phyloP scores from a whole-genome alignment of 2,329 filamentous ascomycete species.

The Blastomyces silverae region DNA sequence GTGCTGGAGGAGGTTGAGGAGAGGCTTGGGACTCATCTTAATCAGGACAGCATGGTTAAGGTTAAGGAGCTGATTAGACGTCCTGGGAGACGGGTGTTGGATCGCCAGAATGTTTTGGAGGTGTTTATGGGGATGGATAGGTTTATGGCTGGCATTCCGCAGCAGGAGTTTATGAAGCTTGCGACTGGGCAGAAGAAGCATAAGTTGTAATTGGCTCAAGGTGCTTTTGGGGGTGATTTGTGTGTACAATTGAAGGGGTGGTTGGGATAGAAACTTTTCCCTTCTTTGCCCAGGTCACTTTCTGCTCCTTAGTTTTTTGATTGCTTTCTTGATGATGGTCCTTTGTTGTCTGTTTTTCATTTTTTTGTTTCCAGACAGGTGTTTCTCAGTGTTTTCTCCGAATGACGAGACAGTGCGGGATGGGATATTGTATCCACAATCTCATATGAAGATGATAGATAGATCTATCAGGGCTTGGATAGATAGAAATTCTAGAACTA shows the following conservation, averaged over 20 bases:
- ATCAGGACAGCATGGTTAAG: slow-evolving; percentile 66
- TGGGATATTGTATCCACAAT: not conserved
- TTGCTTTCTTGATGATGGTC: not conserved
- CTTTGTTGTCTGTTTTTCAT: not conserved
- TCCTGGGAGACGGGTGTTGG: slow-evolving; percentile 64
- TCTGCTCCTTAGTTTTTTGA: not conserved
- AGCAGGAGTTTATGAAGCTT: slow-evolving; percentile 81
- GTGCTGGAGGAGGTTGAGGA: slow-evolving; percentile 78
- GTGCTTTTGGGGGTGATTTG: not conserved
- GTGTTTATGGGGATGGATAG: slow-evolving; percentile 78
- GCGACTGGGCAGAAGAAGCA: slow-evolving; percentile 87
- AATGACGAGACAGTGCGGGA: not conserved
- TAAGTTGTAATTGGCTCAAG: slow-evolving; percentile 58
- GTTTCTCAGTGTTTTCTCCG: not conserved
- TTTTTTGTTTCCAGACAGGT: not conserved
- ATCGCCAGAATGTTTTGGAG: slow-evolving; percentile 72
- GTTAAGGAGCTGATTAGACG: slow-evolving; percentile 79
- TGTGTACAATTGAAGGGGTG: slow-evolving; percentile 1
- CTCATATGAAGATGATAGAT: not conserved
- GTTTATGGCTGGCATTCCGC: slow-evolving; percentile 72
- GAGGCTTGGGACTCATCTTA: slow-evolving; percentile 69
- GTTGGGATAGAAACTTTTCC: not conserved
- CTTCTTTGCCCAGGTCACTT: not conserved
- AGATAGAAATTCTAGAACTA: not conserved
- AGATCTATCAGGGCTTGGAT: not conserved